phyloP scores from a whole-genome alignment of 176 grass and related monocot species.

The Coix lacrymajobi region DNA sequence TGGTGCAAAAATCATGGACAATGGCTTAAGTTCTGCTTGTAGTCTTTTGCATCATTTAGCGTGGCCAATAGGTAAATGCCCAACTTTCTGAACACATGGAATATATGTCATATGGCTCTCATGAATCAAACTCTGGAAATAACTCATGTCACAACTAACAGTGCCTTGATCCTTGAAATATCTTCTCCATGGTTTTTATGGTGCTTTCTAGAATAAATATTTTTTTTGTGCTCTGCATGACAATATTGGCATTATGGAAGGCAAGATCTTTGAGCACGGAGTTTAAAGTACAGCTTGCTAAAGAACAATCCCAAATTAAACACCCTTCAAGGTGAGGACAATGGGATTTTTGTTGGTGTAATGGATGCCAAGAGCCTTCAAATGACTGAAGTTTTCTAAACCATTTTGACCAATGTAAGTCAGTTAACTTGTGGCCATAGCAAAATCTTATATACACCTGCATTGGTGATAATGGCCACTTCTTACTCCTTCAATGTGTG shows the following conservation, averaged over 20 bases:
- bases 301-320: conserved; percentile 67
- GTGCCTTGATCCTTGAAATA: conserved; percentile 20
- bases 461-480: too few species aligned
- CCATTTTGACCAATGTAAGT: conserved; percentile 56
- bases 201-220: conserved; percentile 11
- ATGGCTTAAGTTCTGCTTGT: conserved; percentile 79
- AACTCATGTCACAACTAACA: background rate
- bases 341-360: conserved; percentile 61
- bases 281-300: conserved; percentile 66
- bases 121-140: background rate
- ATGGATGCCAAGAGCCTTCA: conserved; percentile 61
- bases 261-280: conserved; percentile 73
- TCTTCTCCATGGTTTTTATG: conserved; percentile 10
- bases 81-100: background rate
- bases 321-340: conserved; percentile 60
- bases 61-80: conserved; percentile 73
- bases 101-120: background rate
- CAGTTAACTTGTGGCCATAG: background rate
- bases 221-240: conserved; percentile 49
- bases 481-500: too few species aligned
- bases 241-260: conserved; percentile 92
- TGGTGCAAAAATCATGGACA: conserved; percentile 71
- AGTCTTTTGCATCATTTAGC: conserved; percentile 94
- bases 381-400: conserved; percentile 57
- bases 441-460: conserved; percentile 11